These are phyloP conservation scores for Castanospermum australe DNA, from an alignment of 306 rosid genomes.

Conservation along the genomic window DNA sequence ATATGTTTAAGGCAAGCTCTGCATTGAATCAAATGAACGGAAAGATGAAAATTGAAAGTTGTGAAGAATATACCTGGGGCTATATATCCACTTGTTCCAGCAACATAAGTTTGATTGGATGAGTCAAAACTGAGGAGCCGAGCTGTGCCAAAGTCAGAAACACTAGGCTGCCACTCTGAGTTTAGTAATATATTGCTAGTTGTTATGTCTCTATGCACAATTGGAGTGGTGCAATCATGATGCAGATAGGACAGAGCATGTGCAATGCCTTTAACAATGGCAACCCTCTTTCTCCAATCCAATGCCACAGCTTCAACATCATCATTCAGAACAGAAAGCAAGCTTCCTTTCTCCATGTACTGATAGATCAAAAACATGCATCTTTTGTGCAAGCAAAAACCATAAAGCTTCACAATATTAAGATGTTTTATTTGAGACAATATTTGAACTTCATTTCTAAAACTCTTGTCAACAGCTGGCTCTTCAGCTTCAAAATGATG, in stretches of 20 bases:
- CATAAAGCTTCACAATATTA: background rate
- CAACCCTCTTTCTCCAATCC: background rate
- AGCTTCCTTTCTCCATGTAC: background rate
- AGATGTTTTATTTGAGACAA: background rate
- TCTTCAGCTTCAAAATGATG: background rate
- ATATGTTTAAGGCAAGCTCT: too few relatives aligned
- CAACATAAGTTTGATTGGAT: background rate
- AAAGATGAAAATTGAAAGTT: background rate
- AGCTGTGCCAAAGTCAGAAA: background rate
- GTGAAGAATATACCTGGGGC: background rate
- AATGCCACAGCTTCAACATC: background rate
- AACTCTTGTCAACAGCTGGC: background rate
- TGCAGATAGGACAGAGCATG: background rate
- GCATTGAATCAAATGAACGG: too few relatives aligned
- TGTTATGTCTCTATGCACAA: background rate
- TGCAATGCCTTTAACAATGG: background rate
- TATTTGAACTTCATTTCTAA: background rate
- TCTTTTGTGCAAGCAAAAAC: background rate
- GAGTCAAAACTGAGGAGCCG: background rate
- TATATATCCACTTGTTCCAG: background rate
- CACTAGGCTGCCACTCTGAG: background rate
- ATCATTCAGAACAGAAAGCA: background rate
- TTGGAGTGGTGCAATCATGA: background rate
- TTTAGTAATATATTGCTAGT: background rate
- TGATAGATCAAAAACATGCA: background rate